A percentile compares a stretch with the other conserved stretches of the same genome.
Evolutionary conservation across 306 rosid species (phyloP).

Genomic region (Morella rubra): DNA sequence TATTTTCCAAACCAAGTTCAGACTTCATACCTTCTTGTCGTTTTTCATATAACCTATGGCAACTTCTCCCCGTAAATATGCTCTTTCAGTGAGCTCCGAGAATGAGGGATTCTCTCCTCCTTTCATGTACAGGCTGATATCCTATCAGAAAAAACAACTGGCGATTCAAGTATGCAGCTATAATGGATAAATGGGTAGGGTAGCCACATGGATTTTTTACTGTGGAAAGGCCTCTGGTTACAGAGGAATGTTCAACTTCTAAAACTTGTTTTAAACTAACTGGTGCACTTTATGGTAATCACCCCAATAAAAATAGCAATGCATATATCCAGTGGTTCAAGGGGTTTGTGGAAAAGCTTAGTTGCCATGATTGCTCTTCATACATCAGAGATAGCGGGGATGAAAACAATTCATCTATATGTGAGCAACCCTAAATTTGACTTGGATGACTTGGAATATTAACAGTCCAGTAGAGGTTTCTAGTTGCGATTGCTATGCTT

Average conservation of each 20-base stretch:
- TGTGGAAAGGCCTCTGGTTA: background rate
- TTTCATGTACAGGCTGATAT: slow-evolving; percentile 77
- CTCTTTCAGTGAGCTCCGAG: slow-evolving; percentile 80
- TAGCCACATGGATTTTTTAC: background rate
- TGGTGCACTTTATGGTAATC: background rate
- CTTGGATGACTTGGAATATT: background rate
- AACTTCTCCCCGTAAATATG: slow-evolving; percentile 80
- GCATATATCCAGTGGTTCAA: background rate
- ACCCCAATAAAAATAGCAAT: background rate
- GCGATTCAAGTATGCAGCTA: slow-evolving; percentile 17
- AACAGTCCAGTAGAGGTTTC: background rate
- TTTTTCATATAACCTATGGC: slow-evolving; percentile 91
- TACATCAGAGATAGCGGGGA: background rate
- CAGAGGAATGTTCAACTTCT: background rate
- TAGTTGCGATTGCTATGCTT: background rate
- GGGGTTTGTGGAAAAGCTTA: background rate
- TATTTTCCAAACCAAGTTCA: slow-evolving; percentile 18
- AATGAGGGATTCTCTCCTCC: slow-evolving; percentile 88
- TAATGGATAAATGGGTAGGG: slow-evolving; percentile 5
- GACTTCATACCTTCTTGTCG: slow-evolving; percentile 60
- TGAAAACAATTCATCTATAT: background rate
- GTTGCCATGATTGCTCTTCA: background rate
- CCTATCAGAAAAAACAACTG: slow-evolving; percentile 42
- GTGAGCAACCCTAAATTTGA: background rate
- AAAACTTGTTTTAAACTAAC: background rate